phyloP scores from a whole-genome alignment of 2,329 filamentous ascomycete genomes.

The Mariannaea elegans region DNA sequence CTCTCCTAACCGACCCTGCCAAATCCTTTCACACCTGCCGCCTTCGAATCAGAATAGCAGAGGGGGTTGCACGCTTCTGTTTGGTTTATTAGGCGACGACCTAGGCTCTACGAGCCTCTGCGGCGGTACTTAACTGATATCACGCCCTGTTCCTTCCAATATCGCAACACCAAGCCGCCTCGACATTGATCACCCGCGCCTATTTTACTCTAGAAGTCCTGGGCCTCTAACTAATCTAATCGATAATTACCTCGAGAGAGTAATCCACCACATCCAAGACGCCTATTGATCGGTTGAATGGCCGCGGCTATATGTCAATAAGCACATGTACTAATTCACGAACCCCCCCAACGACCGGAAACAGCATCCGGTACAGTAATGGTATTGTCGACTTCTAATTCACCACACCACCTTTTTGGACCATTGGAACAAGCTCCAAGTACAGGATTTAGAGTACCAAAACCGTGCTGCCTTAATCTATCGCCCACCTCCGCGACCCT shows the following conservation, averaged over 20 bases:
- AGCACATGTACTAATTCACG: conserved; percentile 24
- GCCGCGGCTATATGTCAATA: conserved; percentile 29
- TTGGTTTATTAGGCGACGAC: conserved; percentile 25
- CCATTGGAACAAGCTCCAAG: conserved; percentile 2
- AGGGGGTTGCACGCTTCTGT: conserved; percentile 28
- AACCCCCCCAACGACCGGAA: conserved; percentile 19
- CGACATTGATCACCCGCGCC: conserved; percentile 15
- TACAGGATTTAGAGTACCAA: neutral
- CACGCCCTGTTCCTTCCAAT: conserved; percentile 25
- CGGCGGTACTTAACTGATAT: conserved; percentile 33
- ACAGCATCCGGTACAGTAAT: conserved; percentile 20
- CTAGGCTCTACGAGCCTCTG: conserved; percentile 25
- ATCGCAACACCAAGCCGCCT: conserved; percentile 26
- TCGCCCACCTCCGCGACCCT: neutral
- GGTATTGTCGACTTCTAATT: conserved; percentile 25
- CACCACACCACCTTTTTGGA: neutral
- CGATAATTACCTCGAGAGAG: conserved; percentile 34
- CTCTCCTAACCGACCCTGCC: conserved; percentile 31
- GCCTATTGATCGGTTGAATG: conserved; percentile 8
- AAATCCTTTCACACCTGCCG: conserved; percentile 20
- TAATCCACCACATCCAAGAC: conserved; percentile 25
- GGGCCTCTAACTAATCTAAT: conserved; percentile 29
- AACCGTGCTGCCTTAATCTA: conserved; percentile 13
- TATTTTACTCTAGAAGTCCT: conserved; percentile 16
- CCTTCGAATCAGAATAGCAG: conserved; percentile 28